Evolutionary conservation across 2,329 filamentous ascomycete genomes (phyloP), one percentile per base, ranked within the genome.

Genomic region (Ophiostoma pallidulum): DNA sequence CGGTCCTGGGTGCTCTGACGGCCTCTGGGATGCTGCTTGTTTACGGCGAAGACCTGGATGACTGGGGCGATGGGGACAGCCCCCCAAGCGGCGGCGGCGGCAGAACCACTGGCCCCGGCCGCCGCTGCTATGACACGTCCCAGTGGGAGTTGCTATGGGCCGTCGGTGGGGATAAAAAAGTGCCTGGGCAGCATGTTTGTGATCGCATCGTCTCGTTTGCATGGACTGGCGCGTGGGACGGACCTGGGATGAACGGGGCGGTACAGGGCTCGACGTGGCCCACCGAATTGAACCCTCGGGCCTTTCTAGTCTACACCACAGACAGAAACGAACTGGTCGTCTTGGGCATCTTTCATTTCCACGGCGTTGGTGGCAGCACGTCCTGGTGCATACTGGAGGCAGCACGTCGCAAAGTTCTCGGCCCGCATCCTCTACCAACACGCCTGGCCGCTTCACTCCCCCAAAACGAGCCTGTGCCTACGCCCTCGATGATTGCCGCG

Each of bases 81-180:
- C 13, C n/a, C 24, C 6, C 5, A 28, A 26, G 4, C 24, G 12
- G 5, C 22, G 18, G 16, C 10, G 20, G n/a, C 4, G 18, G 6
- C 22, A 20, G 8, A 8, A 9, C 16, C 29, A 28, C 10, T 57
- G 58, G 2, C 39, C 52, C 20, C 10, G 24, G 32, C 22, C 49
- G 33, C 4, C 31, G 26, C 26, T 39, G 49, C 39, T 45, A 59
- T 54, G 67, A 69, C 24, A 57, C 64, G 35, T 57, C 62, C 24
- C 66, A 65, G 14, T 80, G 76, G 75, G 64, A 68, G 47, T 66
- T 74, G 1, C 64, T 78, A 1, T 80, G 76, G 75, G 73, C 73
- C 0, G 60, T 79, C 3, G 77, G 77, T 7, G 73, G 70, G 35
- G 67, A 67, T 3, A 50, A 77, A 24, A 66, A 73, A 7, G 58